These are phyloP conservation scores for Yamadazyma paraphyllophila DNA, from an alignment of 805 yeast species.

Conservation along the genomic window DNA sequence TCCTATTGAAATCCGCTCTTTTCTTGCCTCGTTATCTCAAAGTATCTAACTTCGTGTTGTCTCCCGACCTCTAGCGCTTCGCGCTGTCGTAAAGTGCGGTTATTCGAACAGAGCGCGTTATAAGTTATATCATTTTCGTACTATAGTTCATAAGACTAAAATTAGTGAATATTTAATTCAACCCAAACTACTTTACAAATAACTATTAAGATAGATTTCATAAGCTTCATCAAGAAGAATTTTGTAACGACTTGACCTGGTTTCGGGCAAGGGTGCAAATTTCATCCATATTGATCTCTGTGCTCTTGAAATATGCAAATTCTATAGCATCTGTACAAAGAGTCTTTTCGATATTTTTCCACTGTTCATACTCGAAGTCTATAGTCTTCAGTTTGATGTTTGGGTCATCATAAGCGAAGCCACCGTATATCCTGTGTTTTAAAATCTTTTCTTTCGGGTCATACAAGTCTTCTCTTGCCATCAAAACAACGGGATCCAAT, in stretches of 20 bases:
- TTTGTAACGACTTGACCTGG: constrained; percentile 26
- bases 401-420: constrained; percentile 19
- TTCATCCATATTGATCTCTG: constrained; percentile 16
- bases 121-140: too few relatives aligned
- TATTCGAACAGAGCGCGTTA: too few relatives aligned
- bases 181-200: too few relatives aligned
- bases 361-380: constrained; percentile 33
- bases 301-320: constrained; percentile 24
- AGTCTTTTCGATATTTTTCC: constrained; percentile 26
- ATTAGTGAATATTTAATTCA: too few relatives aligned
- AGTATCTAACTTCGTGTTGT: too few relatives aligned
- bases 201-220: too few relatives aligned
- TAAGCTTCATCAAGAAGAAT: neutral
- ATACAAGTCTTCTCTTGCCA: constrained; percentile 22
- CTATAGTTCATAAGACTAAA: too few relatives aligned
- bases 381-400: constrained; percentile 8
- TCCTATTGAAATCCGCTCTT: too few relatives aligned
- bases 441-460: constrained; percentile 23
- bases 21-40: too few relatives aligned
- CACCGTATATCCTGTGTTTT: constrained; percentile 28
- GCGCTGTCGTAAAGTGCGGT: too few relatives aligned
- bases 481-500: constrained; percentile 29
- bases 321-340: constrained; percentile 25
- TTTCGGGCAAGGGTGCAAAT: constrained; percentile 27
- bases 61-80: too few relatives aligned